phyloP scores from a whole-genome alignment of 192 early-diverging fungal species.

The Linnemannia exigua region DNA sequence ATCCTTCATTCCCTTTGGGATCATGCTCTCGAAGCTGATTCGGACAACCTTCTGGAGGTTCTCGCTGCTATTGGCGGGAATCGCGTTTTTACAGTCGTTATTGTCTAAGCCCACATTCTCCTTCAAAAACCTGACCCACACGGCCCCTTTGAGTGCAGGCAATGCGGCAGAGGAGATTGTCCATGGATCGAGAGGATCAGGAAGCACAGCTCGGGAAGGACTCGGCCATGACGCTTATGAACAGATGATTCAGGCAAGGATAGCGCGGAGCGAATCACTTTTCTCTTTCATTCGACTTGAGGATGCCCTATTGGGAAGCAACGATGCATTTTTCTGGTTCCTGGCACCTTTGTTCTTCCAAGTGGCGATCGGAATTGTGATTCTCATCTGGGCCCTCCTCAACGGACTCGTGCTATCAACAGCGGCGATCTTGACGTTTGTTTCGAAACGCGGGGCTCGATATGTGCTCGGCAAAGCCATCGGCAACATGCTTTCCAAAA shows the following conservation, averaged over 20 bases:
- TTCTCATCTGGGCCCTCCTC: slow-evolving; percentile 54
- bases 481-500: slow-evolving; percentile 37
- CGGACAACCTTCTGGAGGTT: slow-evolving; percentile 42
- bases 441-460: slow-evolving; percentile 29
- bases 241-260: slow-evolving; percentile 29
- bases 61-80: slow-evolving; percentile 31
- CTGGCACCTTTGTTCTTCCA: slow-evolving; percentile 63
- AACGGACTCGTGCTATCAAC: slow-evolving; percentile 35
- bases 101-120: slow-evolving; percentile 12
- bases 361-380: slow-evolving; percentile 63
- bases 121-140: not conserved
- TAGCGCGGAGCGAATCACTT: slow-evolving; percentile 28
- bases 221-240: slow-evolving; percentile 28
- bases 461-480: slow-evolving; percentile 43
- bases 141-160: not conserved
- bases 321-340: slow-evolving; percentile 72
- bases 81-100: slow-evolving; percentile 41
- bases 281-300: slow-evolving; percentile 49
- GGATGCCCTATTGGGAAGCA: slow-evolving; percentile 63
- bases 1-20: slow-evolving; percentile 41
- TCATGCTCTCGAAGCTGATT: slow-evolving; percentile 42
- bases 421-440: slow-evolving; percentile 25
- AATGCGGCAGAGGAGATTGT: slow-evolving; percentile 37
- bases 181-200: slow-evolving; percentile 16
- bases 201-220: slow-evolving; percentile 8